These are phyloP conservation scores for Sarocladium brachiariae DNA, from an alignment of 2,329 filamentous ascomycete genomes.

Conservation along the genomic window DNA sequence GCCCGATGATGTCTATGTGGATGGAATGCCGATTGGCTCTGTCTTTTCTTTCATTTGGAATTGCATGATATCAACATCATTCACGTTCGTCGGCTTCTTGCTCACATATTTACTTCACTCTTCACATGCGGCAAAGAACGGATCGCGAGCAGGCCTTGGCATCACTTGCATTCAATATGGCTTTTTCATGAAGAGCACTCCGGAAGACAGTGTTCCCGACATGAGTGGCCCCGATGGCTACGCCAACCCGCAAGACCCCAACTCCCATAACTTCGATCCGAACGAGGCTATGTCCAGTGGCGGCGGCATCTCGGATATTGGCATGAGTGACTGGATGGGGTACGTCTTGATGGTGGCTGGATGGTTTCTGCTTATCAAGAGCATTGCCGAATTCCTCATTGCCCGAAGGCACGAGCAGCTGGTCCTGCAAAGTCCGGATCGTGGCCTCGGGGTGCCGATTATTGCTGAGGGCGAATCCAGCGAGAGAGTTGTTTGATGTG, in stretches of 20 bases:
- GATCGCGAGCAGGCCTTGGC: slow-evolving; percentile 86
- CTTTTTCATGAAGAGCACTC: slow-evolving; percentile 79
- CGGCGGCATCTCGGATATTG: slow-evolving; percentile 50
- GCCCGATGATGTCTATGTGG: slow-evolving; percentile 93
- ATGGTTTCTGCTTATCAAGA: slow-evolving; percentile 94
- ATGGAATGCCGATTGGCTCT: slow-evolving; percentile 87
- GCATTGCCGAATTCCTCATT: slow-evolving; percentile 83
- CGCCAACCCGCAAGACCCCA: slow-evolving; percentile 74
- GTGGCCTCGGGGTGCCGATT: slow-evolving; percentile 76
- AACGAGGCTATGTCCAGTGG: slow-evolving; percentile 50
- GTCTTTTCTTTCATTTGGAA: slow-evolving; percentile 88
- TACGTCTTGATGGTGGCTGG: slow-evolving; percentile 95
- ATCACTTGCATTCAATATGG: slow-evolving; percentile 95
- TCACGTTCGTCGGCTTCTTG: slow-evolving; percentile 93
- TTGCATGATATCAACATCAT: slow-evolving; percentile 94
- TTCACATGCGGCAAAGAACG: slow-evolving; percentile 96
- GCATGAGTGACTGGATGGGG: slow-evolving; percentile 78
- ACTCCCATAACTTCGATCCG: slow-evolving; percentile 82
- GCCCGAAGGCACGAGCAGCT: slow-evolving; percentile 88
- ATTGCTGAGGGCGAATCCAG: slow-evolving; percentile 79
- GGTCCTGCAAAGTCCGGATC: slow-evolving; percentile 85
- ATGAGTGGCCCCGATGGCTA: slow-evolving; percentile 51
- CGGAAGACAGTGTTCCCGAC: slow-evolving; percentile 33
- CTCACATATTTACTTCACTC: slow-evolving; percentile 97
- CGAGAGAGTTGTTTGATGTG: slow-evolving; percentile 66